A percentile compares a stretch with the other conserved stretches of the same genome.
phyloP scores from a whole-genome alignment of 805 yeast genomes.

The Hanseniaspora meyeri region DNA sequence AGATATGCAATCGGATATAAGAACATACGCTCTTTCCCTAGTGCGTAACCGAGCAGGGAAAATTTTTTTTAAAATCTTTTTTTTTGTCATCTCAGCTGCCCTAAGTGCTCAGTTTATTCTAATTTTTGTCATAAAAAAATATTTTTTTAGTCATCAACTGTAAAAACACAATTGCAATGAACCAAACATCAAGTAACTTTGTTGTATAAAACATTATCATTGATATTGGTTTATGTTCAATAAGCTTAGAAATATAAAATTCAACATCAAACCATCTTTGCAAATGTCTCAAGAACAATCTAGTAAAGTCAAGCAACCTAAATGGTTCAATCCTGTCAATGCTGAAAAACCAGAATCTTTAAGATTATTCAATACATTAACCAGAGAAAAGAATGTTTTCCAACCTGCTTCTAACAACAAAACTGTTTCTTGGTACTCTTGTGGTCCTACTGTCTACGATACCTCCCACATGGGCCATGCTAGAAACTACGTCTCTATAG shows the following conservation, averaged over 20 bases:
- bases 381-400: slow-evolving; percentile 68
- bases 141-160: no score
- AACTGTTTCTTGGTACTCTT: slow-evolving; percentile 84
- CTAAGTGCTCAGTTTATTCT: no score
- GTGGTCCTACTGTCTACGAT: slow-evolving; percentile 98
- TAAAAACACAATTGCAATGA: no score
- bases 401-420: slow-evolving; percentile 48
- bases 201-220: background rate
- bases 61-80: no score
- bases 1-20: no score
- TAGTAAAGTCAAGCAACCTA: slow-evolving; percentile 36
- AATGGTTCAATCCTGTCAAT: slow-evolving; percentile 35
- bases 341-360: slow-evolving; percentile 28
- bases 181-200: background rate
- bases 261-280: background rate
- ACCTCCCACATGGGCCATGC: slow-evolving; percentile 98
- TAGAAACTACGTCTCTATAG: slow-evolving; percentile 87
- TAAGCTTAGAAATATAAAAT: background rate
- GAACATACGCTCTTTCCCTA: no score
- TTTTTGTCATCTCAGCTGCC: no score
- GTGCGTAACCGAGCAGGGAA: no score
- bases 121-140: no score
- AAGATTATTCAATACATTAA: slow-evolving; percentile 69
- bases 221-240: background rate
- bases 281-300: slow-evolving; percentile 11